These are phyloP conservation scores for Nakazawaea ambrosiae DNA, from an alignment of 805 yeast genomes.

Conservation along the genomic window DNA sequence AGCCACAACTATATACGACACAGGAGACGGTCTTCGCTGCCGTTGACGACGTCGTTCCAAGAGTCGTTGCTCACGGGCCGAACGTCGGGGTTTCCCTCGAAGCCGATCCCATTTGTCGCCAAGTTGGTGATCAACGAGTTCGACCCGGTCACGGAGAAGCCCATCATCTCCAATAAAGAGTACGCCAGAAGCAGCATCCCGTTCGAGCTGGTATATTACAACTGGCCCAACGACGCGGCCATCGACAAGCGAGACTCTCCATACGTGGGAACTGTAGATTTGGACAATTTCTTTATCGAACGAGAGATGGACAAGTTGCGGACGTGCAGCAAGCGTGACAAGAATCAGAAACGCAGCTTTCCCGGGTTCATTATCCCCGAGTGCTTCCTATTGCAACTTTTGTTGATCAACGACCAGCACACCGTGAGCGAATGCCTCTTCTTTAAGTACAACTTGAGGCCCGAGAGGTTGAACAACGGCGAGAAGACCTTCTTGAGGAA, in stretches of 20 bases:
- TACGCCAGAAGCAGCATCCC: constrained; percentile 11
- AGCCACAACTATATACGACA: too few relatives aligned
- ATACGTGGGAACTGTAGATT: constrained; percentile 24
- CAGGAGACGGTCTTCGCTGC: constrained; percentile 4
- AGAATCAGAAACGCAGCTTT: constrained; percentile 14
- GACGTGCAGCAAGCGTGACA: not conserved
- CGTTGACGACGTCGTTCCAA: constrained; percentile 13
- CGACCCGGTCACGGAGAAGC: not conserved
- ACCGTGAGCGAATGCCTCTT: constrained; percentile 19
- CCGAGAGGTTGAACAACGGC: constrained; percentile 15
- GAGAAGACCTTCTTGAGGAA: constrained; percentile 21
- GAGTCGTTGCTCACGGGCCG: constrained; percentile 18
- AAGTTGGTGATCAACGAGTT: constrained; percentile 17
- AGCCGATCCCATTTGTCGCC: constrained; percentile 20
- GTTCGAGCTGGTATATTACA: constrained; percentile 21
- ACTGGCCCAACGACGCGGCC: constrained; percentile 10
- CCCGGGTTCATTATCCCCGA: constrained; percentile 23
- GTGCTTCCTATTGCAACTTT: constrained; percentile 22
- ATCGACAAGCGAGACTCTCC: constrained; percentile 16
- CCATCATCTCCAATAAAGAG: constrained; percentile 1
- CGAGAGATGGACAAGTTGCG: constrained; percentile 12
- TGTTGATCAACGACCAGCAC: constrained; percentile 23
- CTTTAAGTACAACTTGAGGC: constrained; percentile 20
- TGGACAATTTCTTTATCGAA: constrained; percentile 19
- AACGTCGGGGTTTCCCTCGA: constrained; percentile 15